Base-by-base conservation (phyloP, 192 early-diverging fungal species). In the Entophlyctis luteolus region DNA sequence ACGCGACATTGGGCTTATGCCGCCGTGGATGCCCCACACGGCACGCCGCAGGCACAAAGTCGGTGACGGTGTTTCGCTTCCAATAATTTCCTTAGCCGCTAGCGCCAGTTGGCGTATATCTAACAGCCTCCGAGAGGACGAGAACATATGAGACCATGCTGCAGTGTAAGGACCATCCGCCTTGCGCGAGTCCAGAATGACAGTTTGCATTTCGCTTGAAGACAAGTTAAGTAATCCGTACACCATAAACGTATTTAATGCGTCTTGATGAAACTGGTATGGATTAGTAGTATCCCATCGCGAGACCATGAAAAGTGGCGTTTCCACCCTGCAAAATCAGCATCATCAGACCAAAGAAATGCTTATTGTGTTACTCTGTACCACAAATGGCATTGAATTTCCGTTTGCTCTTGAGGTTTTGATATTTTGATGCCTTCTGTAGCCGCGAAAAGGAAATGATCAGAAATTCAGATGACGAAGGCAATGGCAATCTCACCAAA, bases 221-320 rank as follows among this genome's bases (percentile, higher is more conserved):
- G 36, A 12, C 2, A 71, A 25, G 29, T 65, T 32, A 20, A 71
- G 53, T 25, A 62, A 37, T 18, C 60, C 47, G 39, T 71, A 71
- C n/a, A 65, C 70, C 8, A 62, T 32, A 42, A 71, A 71, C 5
- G 70, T 71, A 49, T 71, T 71, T 8, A 71, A 25, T 4, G 60
- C 48, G 33, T 71, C 70, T 57, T 71, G 70, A 54, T 71, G 70
- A 42, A 62, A 62, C 56, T 71, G 70, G 53, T 65, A 71, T 2
- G 70, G 70, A 62, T 71, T 71, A 22, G 70, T 71, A 4, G 70
- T 71, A 37, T 71, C 70, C 70, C 70, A 71, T 20, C 70, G 48
- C 23, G 35, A 42, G 53, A 65, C 31, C 29, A 71, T 54, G 23
- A 62, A 71, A 12, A 65, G 16, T 4, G 70, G 48, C 3, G 59